Conservation (phyloP, 129 eudicot genomes). For the Gnaphalium uliginosum region DNA sequence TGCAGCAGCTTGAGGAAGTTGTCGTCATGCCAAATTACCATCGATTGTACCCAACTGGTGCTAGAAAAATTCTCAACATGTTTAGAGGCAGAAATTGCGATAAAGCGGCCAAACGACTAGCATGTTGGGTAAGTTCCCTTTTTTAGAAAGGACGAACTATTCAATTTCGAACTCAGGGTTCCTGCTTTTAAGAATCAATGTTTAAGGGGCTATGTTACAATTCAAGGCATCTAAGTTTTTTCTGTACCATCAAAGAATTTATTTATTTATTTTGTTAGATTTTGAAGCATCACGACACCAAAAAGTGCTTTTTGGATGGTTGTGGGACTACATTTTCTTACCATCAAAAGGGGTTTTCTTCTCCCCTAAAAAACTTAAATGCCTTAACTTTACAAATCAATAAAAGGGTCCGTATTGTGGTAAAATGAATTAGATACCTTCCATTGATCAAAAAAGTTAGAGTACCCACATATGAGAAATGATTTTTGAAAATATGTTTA, state of each 20-base stretch:
- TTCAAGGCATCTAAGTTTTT: background rate
- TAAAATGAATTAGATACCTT: no score
- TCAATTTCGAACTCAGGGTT: background rate
- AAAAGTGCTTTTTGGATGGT: no score
- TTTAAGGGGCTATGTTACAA: background rate
- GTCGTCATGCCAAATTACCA: slow-evolving; percentile 97
- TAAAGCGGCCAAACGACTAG: slow-evolving; percentile 91
- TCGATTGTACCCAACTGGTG: slow-evolving; percentile 83
- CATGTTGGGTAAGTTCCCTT: slow-evolving; percentile 81
- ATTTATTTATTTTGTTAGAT: no score
- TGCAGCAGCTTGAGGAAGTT: slow-evolving; percentile 94
- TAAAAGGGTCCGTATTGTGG: no score
- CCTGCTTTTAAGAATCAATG: background rate
- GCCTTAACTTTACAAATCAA: no score
- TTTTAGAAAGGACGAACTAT: background rate
- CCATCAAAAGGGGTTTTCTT: no score
- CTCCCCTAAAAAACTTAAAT: no score
- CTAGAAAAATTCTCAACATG: slow-evolving; percentile 69
- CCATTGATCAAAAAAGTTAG: no score
- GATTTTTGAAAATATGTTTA: no score
- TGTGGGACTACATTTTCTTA: no score
- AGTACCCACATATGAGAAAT: no score
- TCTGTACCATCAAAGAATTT: background rate
- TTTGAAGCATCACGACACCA: no score
- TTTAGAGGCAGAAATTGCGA: slow-evolving; percentile 80